Evolutionary conservation across 78 protist genomes (phyloP), one percentile per base, ranked within the genome.

Genomic region (Cavenderia fasciculata): DNA sequence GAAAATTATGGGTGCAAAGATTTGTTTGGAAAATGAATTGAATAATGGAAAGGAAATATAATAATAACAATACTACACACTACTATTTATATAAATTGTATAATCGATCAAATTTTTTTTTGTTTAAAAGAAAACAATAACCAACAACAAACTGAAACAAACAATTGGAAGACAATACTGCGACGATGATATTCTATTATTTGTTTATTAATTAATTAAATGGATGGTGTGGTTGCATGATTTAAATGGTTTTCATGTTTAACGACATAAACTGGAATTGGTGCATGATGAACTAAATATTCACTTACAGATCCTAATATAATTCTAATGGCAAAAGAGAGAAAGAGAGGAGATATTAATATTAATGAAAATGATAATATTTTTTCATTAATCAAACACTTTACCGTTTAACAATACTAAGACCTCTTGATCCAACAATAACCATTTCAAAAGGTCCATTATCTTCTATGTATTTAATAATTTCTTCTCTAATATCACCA

Each of bases 1-100:
- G 29, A 82, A 82, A 57, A 56, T 82, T 31, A 27, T 51, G 40
- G 89, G 89, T 68, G 89, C 89, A 57, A 82, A 82, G 72, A 38
- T 16, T 68, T 65, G 75, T 56, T 33, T 82, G n/a, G 62, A 56
- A 25, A 68, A 40, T 38, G 89, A 65, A 44, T 8, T 82, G 33
- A 82, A 68, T 31, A 10, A 44, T 16, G 88, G 88, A 47, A 78
- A 68, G 56, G 61, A 68, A 27, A 82, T 82, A 61, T 68, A 65
- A 54, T 44, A 70, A 44, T 1, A 8, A 70, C 4, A 7, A 49
- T 27, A 70, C 27, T 21, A 11, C 10, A 36, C 10, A 4, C 1
- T 18, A 63, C 7, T 10, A 23, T n/a, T n/a, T 27, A 12, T 21
- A 54, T 54, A 36, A 1, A 40, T 36, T 29, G 23, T 25, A 49